Evolutionary conservation across 2,329 filamentous ascomycete genomes (phyloP).

Genomic region (Exophiala spinifera): DNA sequence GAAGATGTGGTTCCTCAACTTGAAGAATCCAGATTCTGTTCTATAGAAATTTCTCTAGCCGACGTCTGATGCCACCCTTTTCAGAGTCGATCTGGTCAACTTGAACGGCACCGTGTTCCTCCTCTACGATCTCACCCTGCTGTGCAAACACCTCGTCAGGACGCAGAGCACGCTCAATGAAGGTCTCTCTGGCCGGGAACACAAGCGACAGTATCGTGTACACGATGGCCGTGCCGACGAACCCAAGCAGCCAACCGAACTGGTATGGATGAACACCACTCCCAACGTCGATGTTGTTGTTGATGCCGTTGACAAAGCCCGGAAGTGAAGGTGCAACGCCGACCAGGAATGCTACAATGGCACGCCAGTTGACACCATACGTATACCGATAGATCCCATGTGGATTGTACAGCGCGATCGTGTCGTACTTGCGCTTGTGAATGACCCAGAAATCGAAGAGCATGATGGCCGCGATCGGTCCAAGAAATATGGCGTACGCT

Average conservation of each 20-base stretch:
- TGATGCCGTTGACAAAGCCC: conserved; percentile 54
- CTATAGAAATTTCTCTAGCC: conserved; percentile 13
- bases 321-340: conserved; percentile 5
- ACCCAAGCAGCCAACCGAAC: conserved; percentile 64
- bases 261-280: conserved; percentile 56
- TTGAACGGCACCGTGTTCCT: conserved; percentile 8
- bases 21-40: not conserved
- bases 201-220: conserved; percentile 47
- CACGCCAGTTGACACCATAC: conserved; percentile 51
- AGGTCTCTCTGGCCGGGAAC: conserved; percentile 19
- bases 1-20: too few relatives aligned
- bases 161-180: conserved; percentile 32
- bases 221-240: conserved; percentile 57
- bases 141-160: conserved; percentile 37
- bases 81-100: conserved; percentile 7
- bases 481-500: conserved; percentile 63
- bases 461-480: conserved; percentile 61
- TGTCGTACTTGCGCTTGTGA: conserved; percentile 49
- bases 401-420: conserved; percentile 52
- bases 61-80: conserved; percentile 9
- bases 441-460: conserved; percentile 60
- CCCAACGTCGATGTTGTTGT: conserved; percentile 39
- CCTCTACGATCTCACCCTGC: conserved; percentile 10
- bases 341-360: conserved; percentile 8
- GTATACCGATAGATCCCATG: conserved; percentile 51